A percentile compares a stretch with the other conserved stretches of the same genome.
phyloP scores from a whole-genome alignment of 2,329 filamentous ascomycete species.

The Mycosphaerella sp. region DNA sequence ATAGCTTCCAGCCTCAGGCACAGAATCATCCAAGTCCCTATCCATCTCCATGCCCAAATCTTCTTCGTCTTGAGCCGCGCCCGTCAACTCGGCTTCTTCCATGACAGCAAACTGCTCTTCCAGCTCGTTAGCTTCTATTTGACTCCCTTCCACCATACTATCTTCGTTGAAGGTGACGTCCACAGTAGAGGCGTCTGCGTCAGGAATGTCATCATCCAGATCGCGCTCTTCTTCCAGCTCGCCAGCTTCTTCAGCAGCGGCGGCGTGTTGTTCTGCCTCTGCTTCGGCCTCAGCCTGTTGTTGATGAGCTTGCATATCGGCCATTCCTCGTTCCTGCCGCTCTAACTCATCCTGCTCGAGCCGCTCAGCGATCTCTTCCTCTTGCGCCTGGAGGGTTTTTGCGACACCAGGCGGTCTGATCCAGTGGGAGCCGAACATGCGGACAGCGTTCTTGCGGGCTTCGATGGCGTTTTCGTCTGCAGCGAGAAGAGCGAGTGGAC shows the following conservation, averaged over 20 bases:
- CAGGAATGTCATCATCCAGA: constrained; percentile 62
- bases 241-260: constrained; percentile 41
- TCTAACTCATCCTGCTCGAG: constrained; percentile 76
- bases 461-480: constrained; percentile 72
- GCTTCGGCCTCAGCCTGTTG: constrained; percentile 52
- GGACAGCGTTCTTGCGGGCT: constrained; percentile 71
- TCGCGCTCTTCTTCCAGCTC: constrained; percentile 42
- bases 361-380: constrained; percentile 81
- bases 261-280: constrained; percentile 33
- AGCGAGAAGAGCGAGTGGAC: constrained; percentile 62
- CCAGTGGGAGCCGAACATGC: constrained; percentile 84
- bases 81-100: constrained; percentile 45
- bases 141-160: constrained; percentile 43
- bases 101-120: constrained; percentile 40
- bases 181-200: constrained; percentile 48
- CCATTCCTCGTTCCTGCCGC: constrained; percentile 61
- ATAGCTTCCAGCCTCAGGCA: constrained; percentile 50
- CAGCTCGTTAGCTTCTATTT: constrained; percentile 38
- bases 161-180: constrained; percentile 45
- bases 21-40: constrained; percentile 43
- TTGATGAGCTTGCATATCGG: constrained; percentile 60
- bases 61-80: constrained; percentile 44
- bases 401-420: constrained; percentile 78
- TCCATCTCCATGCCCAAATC: constrained; percentile 36
- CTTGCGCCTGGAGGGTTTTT: constrained; percentile 85